Evolutionary conservation across 2,329 filamentous ascomycete genomes (phyloP), one percentile per base, ranked within the genome.

Genomic region (Monosporascus ibericus): DNA sequence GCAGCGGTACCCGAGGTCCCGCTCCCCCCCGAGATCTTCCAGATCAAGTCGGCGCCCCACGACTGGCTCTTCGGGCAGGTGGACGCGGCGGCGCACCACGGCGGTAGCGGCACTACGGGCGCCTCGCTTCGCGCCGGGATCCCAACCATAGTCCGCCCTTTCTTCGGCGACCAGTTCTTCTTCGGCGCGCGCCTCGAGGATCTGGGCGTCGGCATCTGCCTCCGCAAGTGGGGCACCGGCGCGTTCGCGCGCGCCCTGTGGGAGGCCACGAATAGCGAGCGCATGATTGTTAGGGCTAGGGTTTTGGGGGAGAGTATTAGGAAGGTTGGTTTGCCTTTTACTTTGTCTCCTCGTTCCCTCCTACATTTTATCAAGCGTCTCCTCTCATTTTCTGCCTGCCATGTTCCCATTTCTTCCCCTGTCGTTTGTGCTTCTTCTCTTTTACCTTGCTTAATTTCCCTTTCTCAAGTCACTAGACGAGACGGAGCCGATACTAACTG

Each of bases 121-220:
- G 94, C 94, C 1, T 95, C 90, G 68, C 75, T 99, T 48, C 81
- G 94, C 49, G 92, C 92, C 0, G 94, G 94, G 2, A 83, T 96
- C 5, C 94, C 94, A 0, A 97, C 94, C 0, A 92, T 99, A 58
- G 88, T 97, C 65, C 89, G 92, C 55, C 94, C 94, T 0, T 99
- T 97, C 75, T 99, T 99, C 65, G 94, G 94, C 5, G 94, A 99
- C 63, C 94, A 99, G 67, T 96, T 88, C 77, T 99, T 99, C 76
- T 97, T 95, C 63, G 94, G 91, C 6, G 82, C 79, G 30, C 81
- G 94, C 4, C 88, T 97, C 1, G 91, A 97, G 68, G 92, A 97
- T 64, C 77, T 99, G 6, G 92, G 94, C 0, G 94, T 97, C 2
- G 94, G 94, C 0, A 85, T 96, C 20, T 90, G 86, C 65, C 77